Evolutionary conservation across 176 grass and related monocot genomes (phyloP).

Genomic region (Lolium rigidum): DNA sequence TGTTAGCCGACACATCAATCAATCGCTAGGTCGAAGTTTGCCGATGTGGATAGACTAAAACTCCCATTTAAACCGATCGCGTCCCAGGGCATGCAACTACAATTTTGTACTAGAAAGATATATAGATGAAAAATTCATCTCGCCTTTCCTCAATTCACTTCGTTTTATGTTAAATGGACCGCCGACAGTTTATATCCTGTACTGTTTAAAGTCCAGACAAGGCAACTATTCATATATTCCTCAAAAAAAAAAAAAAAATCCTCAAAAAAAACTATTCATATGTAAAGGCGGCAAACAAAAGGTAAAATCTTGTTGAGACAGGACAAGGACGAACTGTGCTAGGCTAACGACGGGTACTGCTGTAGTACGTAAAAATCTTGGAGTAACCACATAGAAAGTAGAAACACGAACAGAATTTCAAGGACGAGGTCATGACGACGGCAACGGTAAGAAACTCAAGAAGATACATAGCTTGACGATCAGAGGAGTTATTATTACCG

Average conservation of each 20-base stretch:
- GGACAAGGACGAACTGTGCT: conserved; percentile 21
- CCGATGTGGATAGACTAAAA: conserved; percentile 31
- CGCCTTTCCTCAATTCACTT: conserved; percentile 5
- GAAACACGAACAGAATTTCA: not conserved
- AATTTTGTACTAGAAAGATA: not conserved
- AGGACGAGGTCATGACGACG: conserved; percentile 6
- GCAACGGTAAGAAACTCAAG: not conserved
- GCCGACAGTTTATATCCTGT: not conserved
- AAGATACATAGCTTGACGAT: not conserved
- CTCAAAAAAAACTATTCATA: not conserved
- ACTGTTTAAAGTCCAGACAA: not conserved
- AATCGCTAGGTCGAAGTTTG: not conserved
- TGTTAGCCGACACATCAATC: conserved; percentile 7
- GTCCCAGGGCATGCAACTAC: not conserved
- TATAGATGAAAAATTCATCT: conserved; percentile 26
- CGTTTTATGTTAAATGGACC: conserved; percentile 19
- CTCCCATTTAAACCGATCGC: not conserved
- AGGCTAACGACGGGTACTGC: not conserved
- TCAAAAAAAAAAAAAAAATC: too few relatives aligned
- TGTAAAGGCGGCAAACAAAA: not conserved
- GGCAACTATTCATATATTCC: not conserved
- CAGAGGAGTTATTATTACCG: conserved; percentile 19
- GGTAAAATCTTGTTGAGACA: not conserved
- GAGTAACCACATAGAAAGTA: not conserved
- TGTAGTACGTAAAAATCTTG: conserved; percentile 17